Evolutionary conservation across 768 basidiomycete genomes (phyloP), one percentile per base, ranked within the genome.

Genomic region (Lentinula guzmanii): DNA sequence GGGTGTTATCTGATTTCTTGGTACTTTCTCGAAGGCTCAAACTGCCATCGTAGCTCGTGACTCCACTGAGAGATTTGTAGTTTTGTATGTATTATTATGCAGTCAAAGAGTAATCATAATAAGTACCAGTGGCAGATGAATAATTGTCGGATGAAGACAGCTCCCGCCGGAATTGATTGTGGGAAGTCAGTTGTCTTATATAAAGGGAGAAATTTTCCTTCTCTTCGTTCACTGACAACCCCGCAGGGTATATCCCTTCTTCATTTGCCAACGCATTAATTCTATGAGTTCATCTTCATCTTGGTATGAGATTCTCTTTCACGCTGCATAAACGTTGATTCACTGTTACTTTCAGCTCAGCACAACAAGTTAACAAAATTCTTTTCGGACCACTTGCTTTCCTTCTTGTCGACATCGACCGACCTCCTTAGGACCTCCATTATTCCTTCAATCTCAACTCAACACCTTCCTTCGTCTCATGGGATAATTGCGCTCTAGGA

Each of bases 391-490:
- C 87, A 66, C 81, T 84, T 76, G 81, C 74, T 63, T 79, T 77
- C 73, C 69, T 75, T 73, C 76, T 85, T 66, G 75, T 86, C 71
- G 85, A 85, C 82, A 84, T 83, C 58, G 89, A 92, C 80, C 78
- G 86, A 65, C 90, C 90, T 70, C 90, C 90, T 81, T 92, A 87
- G 83, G 75, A 73, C 74, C 70, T 35, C 41, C 46, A 8, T 33
- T 24, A 35, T 37, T 39, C 54, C 52, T 24, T 50, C 37, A 64
- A 46, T 39, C 24, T 41, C 52, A 50, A 42, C 45, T 61, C 65
- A 53, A 58, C 53, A 39, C 53, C 61, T 37, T 63, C 31, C 48
- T 57, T 34, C 61, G n/a, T 59, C 71, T 67, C 53, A 79, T 79
- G 81, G 81, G 79, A 82, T 81, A 78, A 74, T 59, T 70, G 56